Base-by-base conservation (phyloP, 2,329 filamentous ascomycete genomes). In the Claviceps paspali region DNA sequence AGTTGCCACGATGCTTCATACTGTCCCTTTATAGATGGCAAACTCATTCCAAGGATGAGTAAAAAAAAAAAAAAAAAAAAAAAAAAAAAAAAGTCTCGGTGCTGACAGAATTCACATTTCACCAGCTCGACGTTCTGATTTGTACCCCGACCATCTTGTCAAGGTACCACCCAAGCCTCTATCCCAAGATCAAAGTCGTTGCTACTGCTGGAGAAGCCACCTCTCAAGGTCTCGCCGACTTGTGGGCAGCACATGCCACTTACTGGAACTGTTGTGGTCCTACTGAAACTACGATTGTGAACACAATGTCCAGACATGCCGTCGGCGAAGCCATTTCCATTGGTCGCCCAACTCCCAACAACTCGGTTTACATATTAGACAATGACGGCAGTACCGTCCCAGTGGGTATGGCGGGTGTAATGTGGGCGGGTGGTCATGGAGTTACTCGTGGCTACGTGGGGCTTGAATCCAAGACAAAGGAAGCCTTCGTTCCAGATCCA, bases 181-280 rank as follows among this genome's bases (percentile, higher is more conserved):
- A 62, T 45, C 65, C 63, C 7, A 67, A 67, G 38, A 67, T 75
- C 45, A 66, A 62, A 42, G 62, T 61, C 0, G 58, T 71, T 2
- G 70, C 66, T 8, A 67, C 67, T 2, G 70, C 67, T n/a, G 70
- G 70, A 8, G 70, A 75, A 48, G 64, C 68, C 5, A 69, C 62
- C 8, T 55, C 58, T 6, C 56, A 63, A 47, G 47, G 52, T 31
- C 56, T 76, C n/a, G 70, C 70, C 5, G 70, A 75, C 43, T 54
- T 66, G 23, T 75, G 70, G 71, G 64, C 68, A 11, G 54, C 59
- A 3, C 52, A 62, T 37, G 60, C 56, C 19, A 61, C 55, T 6
- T 68, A 69, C 47, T 69, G 57, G 59, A 76, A 75, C 52, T 66
- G 68, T 44, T 76, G 70, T 46, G 72, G 72, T 2, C 70, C 72